phyloP scores from a whole-genome alignment of 768 basidiomycete species.

The Terana coerulea region DNA sequence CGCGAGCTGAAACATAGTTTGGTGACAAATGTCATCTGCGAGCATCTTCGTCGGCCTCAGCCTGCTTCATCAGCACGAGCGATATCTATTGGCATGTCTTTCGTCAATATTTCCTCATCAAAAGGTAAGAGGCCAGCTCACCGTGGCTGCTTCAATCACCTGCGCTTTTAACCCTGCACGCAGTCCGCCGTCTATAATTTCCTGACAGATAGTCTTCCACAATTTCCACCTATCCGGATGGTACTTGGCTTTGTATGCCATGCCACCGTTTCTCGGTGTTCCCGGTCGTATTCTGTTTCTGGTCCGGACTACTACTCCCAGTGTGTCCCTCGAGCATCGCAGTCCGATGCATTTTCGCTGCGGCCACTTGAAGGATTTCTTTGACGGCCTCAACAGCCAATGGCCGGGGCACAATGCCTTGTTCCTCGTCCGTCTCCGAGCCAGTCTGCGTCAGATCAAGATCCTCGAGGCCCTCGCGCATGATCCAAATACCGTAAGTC shows the following conservation, averaged over 20 bases:
- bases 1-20: too few species aligned
- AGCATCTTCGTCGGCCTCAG: too few species aligned
- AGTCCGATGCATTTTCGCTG: constrained; percentile 6
- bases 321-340: constrained; percentile 10
- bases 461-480: constrained; percentile 12
- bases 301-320: constrained; percentile 14
- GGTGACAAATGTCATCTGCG: too few species aligned
- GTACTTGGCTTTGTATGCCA: constrained; percentile 14
- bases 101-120: too few species aligned
- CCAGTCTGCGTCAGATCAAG: not conserved
- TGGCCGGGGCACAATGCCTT: not conserved
- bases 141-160: constrained; percentile 12
- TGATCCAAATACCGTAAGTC: constrained; percentile 11
- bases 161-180: not conserved
- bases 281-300: constrained; percentile 1
- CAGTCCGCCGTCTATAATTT: not conserved
- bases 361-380: constrained; percentile 6
- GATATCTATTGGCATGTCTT: too few species aligned
- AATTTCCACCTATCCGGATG: constrained; percentile 13
- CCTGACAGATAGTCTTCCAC: constrained; percentile 12
- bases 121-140: too few species aligned
- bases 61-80: too few species aligned
- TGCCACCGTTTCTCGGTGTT: constrained; percentile 7
- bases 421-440: not conserved
- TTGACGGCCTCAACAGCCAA: constrained; percentile 9